These are phyloP conservation scores for Neopestalotiopsis sp. DNA, from an alignment of 2,329 filamentous ascomycete species.

Conservation along the genomic window DNA sequence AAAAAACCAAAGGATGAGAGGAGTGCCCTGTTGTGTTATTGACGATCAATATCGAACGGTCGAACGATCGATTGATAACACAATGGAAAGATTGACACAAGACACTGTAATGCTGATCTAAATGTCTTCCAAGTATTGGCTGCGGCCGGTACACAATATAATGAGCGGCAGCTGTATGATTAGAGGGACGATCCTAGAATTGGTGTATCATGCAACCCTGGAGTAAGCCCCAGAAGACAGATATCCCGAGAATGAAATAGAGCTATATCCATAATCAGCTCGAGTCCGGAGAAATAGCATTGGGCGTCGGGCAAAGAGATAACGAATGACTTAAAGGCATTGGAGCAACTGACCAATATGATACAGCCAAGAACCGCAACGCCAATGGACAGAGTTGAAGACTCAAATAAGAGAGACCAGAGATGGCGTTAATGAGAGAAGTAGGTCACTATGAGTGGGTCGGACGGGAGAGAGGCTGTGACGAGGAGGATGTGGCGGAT, in stretches of 20 bases:
- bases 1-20: not conserved
- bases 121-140: not conserved
- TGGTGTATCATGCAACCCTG: not conserved
- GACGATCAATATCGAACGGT: not conserved
- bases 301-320: slow-evolving; percentile 21
- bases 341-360: slow-evolving; percentile 49
- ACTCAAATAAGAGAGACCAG: slow-evolving; percentile 28
- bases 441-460: slow-evolving; percentile 28
- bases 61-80: not conserved
- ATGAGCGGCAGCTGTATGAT: not conserved
- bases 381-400: slow-evolving; percentile 34
- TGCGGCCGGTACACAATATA: not conserved
- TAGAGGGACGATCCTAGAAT: not conserved
- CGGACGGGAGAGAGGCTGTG: slow-evolving; percentile 27
- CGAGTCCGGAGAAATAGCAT: slow-evolving; percentile 23
- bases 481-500: slow-evolving; percentile 28
- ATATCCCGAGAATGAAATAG: not conserved
- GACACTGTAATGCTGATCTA: not conserved
- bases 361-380: slow-evolving; percentile 41
- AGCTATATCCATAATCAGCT: slow-evolving; percentile 30
- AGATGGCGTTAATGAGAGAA: slow-evolving; percentile 26
- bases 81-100: not conserved
- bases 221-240: not conserved
- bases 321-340: slow-evolving; percentile 31
- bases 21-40: not conserved